Evolutionary conservation across 768 basidiomycete species (phyloP), one percentile per base, ranked within the genome.

Genomic region (Rubroboletus pulcherrimus): DNA sequence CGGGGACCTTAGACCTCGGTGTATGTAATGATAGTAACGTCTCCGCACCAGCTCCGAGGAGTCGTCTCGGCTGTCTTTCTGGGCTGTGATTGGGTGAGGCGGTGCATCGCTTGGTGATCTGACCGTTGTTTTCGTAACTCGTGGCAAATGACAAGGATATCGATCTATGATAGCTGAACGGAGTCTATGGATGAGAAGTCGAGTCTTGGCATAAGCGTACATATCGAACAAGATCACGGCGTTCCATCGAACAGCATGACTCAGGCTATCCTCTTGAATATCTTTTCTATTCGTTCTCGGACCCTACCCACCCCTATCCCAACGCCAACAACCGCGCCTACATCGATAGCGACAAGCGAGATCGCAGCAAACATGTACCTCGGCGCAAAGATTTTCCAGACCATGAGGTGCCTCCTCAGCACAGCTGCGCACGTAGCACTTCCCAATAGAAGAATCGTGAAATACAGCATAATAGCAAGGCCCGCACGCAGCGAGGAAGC

Each of bases 381-480:
- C 58, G 97, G 97, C 37, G 95, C 96, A 65, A 98, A 99, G 4
- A 98, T 87, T 74, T 98, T 98, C 97, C 97, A 99, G 24, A 98
- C 94, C 94, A 97, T 97, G 60, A 97, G 70, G 68, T 98, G 94
- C 43, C 93, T 70, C 59, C 93, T 73, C 49, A 95, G 72, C 62
- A 85, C 81, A 8, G 92, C 89, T 0, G 91, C 85, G 53, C 84
- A 84, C 7, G 83, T 70, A 4, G 91, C 86, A 15, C 84, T 81
- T 5, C 89, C 86, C 5, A 94, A 64, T 2, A 92, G 70, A 24
- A 94, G 65, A 5, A 74, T 63, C 7, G 79, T 71, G 67, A 86
- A 89, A 65, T 94, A 94, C 3, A 83, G 70, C 78, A 85, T 81
- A n/a, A 87, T 72, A 0, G 82, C 84, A 3, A 93, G 66, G 1